Base-by-base conservation (phyloP, 768 basidiomycete genomes). In the Coprinopsis marcescibilis region DNA sequence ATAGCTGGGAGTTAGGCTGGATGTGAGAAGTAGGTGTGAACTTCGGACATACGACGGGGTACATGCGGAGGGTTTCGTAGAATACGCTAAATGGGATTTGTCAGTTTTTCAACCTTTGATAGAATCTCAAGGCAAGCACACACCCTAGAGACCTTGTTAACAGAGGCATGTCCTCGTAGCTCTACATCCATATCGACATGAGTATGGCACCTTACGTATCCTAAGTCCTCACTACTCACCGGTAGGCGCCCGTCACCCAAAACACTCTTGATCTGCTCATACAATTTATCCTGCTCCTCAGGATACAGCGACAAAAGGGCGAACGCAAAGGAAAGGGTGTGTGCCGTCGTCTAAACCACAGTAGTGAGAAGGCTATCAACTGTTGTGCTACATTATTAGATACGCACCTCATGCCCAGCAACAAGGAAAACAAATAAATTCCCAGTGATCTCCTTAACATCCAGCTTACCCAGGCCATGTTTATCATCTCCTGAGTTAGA, bases 331-430 rank as follows among this genome's bases (percentile, higher is more conserved):
- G 58, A 57, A 13, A 70, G 54, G 5, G 71, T 61, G 46, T 66
- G 58, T 4, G 62, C 63, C 21, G 64, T 61, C 8, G 61, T 66
- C 68, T 71, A 37, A 7, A 37, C n/a, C 29, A 37, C 10, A 37
- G 35, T 17, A 19, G 35, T 37, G 7, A 37, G n/a, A 38, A 17
- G 12, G 8, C 2, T 7, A 11, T 19, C 11, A 37, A 37, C 11
- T 13, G 2, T 4, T 20, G 5, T 3, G 21, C 25, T 13, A 32
- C 26, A 21, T 8, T 10, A 4, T 25, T 6, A 7, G 10, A 8
- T 15, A 14, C 56, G 11, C 46, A 76, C 77, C 65, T 80, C 80
- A 47, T 80, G 77, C 7, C 81, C 80, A 19, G 81, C 82, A 15
- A 84, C 57, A n/a, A 82, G 54, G 50, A 73, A 75, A 20, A 73